phyloP scores from a whole-genome alignment of 495 filamentous ascomycete genomes.

The Elasticomyces elasticus region DNA sequence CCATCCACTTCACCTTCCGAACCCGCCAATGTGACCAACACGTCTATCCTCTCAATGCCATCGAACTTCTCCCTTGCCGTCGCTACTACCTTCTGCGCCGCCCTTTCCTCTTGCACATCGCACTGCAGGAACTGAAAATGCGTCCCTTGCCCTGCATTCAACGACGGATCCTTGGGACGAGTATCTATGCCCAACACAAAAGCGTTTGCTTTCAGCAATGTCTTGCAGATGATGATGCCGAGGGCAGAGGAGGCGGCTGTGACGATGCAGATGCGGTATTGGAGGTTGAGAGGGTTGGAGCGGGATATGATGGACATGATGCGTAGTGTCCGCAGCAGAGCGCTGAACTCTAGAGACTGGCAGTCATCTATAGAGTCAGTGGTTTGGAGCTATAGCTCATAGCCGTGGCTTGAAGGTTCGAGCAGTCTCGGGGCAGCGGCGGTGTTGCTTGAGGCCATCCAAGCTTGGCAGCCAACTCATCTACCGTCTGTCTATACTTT shows the following conservation, averaged over 20 bases:
- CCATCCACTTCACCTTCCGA: background rate
- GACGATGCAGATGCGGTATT: background rate
- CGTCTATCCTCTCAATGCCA: background rate
- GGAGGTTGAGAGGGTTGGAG: background rate
- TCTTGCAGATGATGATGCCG: background rate
- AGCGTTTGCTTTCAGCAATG: slow-evolving; percentile 7
- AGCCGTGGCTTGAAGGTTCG: too few relatives aligned
- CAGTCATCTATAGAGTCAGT: too few relatives aligned
- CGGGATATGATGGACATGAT: slow-evolving; percentile 11
- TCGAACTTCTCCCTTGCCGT: background rate
- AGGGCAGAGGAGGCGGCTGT: background rate
- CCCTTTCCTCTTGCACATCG: background rate
- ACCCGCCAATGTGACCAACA: background rate
- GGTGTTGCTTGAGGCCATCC: too few relatives aligned
- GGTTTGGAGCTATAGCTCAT: too few relatives aligned
- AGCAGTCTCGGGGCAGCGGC: too few relatives aligned
- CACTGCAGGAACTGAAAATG: slow-evolving; percentile 3
- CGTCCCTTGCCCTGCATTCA: background rate
- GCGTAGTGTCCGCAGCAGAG: too few relatives aligned
- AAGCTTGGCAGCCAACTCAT: too few relatives aligned
- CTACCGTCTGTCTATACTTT: too few relatives aligned
- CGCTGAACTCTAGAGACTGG: too few relatives aligned
- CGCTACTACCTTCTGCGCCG: background rate
- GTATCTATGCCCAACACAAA: slow-evolving; percentile 1
- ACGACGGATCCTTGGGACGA: background rate